Evolutionary conservation across 495 filamentous ascomycete species (phyloP).

Genomic region (Talaromyces wortmannii): DNA sequence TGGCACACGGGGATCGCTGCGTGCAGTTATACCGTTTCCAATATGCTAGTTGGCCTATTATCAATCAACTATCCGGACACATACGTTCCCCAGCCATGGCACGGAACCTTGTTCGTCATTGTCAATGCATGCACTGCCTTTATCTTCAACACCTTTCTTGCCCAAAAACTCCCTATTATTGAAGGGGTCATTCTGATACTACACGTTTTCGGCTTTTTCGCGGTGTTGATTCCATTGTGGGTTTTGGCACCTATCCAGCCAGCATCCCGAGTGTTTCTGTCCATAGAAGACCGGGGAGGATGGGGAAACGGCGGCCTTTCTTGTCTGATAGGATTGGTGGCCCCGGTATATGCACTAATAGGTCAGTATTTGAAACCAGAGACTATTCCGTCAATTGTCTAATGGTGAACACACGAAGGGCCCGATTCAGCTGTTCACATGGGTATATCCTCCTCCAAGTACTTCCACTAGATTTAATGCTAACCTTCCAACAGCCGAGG

Average conservation of each 20-base stretch:
- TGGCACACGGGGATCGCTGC: slow-evolving; percentile 31
- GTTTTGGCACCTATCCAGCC: slow-evolving; percentile 42
- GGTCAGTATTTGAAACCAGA: slow-evolving; percentile 24
- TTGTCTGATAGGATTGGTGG: slow-evolving; percentile 48
- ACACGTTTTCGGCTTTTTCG: slow-evolving; percentile 58
- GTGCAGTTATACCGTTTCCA: slow-evolving; percentile 31
- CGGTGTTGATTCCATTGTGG: slow-evolving; percentile 52
- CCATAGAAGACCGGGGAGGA: slow-evolving; percentile 45
- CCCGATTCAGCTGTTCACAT: slow-evolving; percentile 38
- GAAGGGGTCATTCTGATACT: slow-evolving; percentile 53
- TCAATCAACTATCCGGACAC: slow-evolving; percentile 51
- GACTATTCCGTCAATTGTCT: neutral
- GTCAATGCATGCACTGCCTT: slow-evolving; percentile 42
- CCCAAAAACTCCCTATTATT: slow-evolving; percentile 47
- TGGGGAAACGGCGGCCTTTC: slow-evolving; percentile 48
- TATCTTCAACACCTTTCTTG: slow-evolving; percentile 50
- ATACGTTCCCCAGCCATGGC: slow-evolving; percentile 46
- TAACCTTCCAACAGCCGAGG: slow-evolving; percentile 32
- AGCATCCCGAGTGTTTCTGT: slow-evolving; percentile 41
- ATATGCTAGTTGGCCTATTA: slow-evolving; percentile 46
- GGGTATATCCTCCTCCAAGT: slow-evolving; percentile 8
- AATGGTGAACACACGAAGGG: slow-evolving; percentile 9
- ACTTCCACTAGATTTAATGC: too few relatives aligned
- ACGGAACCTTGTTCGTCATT: slow-evolving; percentile 52
- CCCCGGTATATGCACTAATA: slow-evolving; percentile 42